Evolutionary conservation across 176 grass and related monocot species (phyloP).

Genomic region (Cymbopogon citratus): DNA sequence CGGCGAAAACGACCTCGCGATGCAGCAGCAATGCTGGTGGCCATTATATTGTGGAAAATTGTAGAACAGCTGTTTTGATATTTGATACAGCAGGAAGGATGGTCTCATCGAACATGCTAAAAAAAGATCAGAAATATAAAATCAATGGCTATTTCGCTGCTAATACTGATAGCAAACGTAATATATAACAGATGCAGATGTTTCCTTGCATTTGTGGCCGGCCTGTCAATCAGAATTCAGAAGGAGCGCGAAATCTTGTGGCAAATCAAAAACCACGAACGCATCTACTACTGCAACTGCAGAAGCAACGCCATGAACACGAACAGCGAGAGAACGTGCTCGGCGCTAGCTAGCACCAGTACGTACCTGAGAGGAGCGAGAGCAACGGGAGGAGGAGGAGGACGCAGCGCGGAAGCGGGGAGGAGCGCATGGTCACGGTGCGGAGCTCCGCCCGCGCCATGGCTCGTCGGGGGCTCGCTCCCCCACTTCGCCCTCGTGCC

Average conservation of each 20-base stretch:
- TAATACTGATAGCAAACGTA: too few species aligned
- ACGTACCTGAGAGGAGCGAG: constrained; percentile 43
- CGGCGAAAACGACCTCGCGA: constrained; percentile 17
- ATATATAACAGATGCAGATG: too few species aligned
- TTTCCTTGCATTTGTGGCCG: too few species aligned
- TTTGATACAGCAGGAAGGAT: too few species aligned
- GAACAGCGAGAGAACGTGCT: neutral
- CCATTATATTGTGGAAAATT: neutral
- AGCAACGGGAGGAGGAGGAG: neutral
- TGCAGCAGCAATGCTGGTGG: neutral
- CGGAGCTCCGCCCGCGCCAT: constrained; percentile 18
- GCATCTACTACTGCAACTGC: neutral
- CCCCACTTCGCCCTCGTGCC: neutral
- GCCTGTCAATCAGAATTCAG: neutral
- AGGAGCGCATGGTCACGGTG: neutral
- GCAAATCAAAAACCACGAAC: neutral
- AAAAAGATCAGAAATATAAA: too few species aligned
- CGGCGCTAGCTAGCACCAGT: too few species aligned
- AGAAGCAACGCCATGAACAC: neutral
- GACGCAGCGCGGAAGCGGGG: constrained; percentile 22
- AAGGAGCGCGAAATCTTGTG: neutral
- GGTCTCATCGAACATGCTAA: too few species aligned
- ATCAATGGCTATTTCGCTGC: too few species aligned
- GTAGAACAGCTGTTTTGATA: neutral
- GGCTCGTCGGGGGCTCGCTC: neutral